Conservation (phyloP, 495 filamentous ascomycete species). For the Friedmanniomyces simplex region DNA sequence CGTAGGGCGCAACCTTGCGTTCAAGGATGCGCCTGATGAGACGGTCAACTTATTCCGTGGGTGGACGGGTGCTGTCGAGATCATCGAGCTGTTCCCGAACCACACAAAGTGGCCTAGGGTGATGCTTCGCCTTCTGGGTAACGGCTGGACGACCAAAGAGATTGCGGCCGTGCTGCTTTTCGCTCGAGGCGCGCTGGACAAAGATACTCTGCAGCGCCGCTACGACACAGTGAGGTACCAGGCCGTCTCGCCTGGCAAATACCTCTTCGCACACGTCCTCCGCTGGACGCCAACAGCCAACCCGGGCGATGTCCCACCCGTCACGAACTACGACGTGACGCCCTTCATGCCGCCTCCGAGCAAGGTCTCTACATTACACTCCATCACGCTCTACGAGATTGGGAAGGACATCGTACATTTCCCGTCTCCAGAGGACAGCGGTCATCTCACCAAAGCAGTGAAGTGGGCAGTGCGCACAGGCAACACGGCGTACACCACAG, state of each 20-base stretch:
- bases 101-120: slow-evolving; percentile 2
- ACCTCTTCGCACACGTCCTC: background rate
- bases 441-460: background rate
- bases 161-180: background rate
- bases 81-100: slow-evolving; percentile 4
- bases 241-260: background rate
- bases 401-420: background rate
- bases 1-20: background rate
- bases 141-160: slow-evolving; percentile 4
- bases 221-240: background rate
- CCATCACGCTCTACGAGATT: background rate
- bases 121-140: background rate
- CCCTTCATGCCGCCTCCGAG: background rate
- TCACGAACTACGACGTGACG: background rate
- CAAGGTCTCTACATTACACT: background rate
- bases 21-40: background rate
- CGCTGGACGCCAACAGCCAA: background rate
- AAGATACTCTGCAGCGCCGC: background rate
- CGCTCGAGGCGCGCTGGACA: background rate
- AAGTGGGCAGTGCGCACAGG: too few species aligned
- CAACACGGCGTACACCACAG: background rate
- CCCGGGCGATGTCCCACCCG: background rate
- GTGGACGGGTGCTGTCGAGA: background rate
- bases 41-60: background rate
- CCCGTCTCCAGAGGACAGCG: background rate